A percentile compares a stretch with the other conserved stretches of the same genome.
phyloP scores from a whole-genome alignment of 495 filamentous ascomycete species.

The Bacidia rubella region DNA sequence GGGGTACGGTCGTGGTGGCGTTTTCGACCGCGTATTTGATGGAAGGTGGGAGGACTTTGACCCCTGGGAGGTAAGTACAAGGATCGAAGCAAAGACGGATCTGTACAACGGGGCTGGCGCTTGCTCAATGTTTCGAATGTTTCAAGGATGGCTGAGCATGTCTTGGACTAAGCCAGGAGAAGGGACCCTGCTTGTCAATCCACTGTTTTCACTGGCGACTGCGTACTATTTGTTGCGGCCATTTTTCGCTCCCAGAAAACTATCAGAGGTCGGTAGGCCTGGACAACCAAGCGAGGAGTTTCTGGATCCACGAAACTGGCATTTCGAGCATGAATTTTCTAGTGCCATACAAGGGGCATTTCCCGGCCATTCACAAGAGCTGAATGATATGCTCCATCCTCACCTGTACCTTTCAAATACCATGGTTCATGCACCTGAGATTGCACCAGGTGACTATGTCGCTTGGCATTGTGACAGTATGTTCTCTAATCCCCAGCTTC shows the following conservation, averaged over 20 bases:
- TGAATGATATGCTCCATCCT: conserved; percentile 56
- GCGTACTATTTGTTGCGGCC: conserved; percentile 76
- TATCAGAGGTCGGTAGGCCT: conserved; percentile 11
- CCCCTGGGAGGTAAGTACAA: conserved; percentile 60
- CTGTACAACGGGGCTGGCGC: conserved; percentile 72
- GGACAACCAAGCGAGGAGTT: too few relatives aligned
- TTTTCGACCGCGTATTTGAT: conserved; percentile 59
- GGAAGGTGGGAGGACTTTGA: conserved; percentile 76
- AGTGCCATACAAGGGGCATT: conserved; percentile 61
- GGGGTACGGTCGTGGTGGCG: conserved; percentile 54
- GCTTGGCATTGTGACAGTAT: conserved; percentile 80
- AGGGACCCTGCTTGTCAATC: conserved; percentile 75
- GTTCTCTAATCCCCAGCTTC: conserved; percentile 18
- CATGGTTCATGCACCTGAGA: conserved; percentile 69
- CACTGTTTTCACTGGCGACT: conserved; percentile 56
- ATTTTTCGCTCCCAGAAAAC: conserved; percentile 49
- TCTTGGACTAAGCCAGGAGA: conserved; percentile 56
- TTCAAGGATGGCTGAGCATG: conserved; percentile 80
- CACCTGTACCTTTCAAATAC: conserved; percentile 57
- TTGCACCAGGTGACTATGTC: conserved; percentile 75
- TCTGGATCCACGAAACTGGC: conserved; percentile 41
- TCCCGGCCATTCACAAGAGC: conserved; percentile 64
- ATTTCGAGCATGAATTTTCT: conserved; percentile 28
- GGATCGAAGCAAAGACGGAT: conserved; percentile 56
- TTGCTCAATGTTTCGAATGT: conserved; percentile 77